Base-by-base conservation (phyloP, 116 monocot genomes). In the Trichopus zeylanicus region DNA sequence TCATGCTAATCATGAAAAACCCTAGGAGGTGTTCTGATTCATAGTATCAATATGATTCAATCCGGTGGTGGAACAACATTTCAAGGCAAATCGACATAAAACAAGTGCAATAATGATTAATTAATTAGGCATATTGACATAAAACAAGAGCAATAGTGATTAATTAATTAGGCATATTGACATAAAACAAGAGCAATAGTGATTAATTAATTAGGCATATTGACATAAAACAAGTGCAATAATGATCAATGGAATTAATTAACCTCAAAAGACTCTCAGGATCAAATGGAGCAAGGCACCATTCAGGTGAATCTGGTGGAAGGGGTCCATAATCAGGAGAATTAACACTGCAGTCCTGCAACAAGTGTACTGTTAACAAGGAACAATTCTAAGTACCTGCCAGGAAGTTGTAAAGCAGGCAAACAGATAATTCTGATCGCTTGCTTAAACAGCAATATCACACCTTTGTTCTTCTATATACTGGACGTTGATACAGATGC, bases 241-340 rank as follows among this genome's bases (percentile, higher is more conserved):
- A n/a, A n/a, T n/a, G 22, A 19, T 49, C 49, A 49, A 49, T 22
- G 49, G 8, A 49, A 24, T 6, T 24, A 20, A 23, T 24, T 49
- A 42, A 92, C 92, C 92, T 92, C 66, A 92, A 58, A 31, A 92
- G 64, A 59, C 92, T 87, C 68, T 92, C 92, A 18, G 92, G 92
- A 26, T 92, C 87, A 54, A 92, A 92, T 61, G 92, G 87, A 65
- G 75, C 87, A 71, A 84, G 84, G 53, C 92, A 92, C 92, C 92
- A 92, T 15, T 33, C 29, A 23, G 87, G 76, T 32, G 87, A 77
- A 76, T 84, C 69, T 4, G 48, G 51, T 46, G 76, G 73, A 46
- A 87, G 78, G 0, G 87, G 78, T 15, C 92, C 92, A 53, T 59
- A 63, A 28, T 49, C 57, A 37, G 87, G 92, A 8, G 87, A 87